phyloP scores from a whole-genome alignment of 2,329 filamentous ascomycete species.

The Hymenoscyphus fraxineus region DNA sequence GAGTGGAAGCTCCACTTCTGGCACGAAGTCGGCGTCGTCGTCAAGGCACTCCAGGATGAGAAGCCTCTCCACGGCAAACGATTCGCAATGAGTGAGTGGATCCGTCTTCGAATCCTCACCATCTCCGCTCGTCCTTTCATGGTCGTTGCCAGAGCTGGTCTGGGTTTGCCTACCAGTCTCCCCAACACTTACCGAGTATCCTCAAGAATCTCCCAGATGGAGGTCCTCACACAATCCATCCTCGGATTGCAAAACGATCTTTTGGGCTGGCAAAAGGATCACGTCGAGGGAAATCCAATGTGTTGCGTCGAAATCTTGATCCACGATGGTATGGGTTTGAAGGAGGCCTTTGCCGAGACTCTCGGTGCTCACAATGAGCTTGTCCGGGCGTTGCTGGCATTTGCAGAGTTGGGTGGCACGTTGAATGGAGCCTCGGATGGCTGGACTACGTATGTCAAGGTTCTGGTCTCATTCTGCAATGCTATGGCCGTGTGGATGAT shows the following conservation, averaged over 20 bases:
- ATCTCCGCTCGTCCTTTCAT: conserved; percentile 11
- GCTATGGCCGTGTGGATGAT: conserved; percentile 10
- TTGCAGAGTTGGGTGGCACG: not conserved
- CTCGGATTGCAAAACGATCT: conserved; percentile 7
- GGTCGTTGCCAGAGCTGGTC: conserved; percentile 5
- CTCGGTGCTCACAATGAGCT: conserved; percentile 3
- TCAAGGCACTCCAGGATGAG: conserved; percentile 5
- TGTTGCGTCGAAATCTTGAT: conserved; percentile 10
- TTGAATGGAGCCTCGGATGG: not conserved
- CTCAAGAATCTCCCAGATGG: conserved; percentile 5
- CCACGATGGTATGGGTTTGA: conserved; percentile 3
- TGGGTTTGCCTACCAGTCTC: conserved; percentile 4
- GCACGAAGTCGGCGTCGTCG: conserved; percentile 7
- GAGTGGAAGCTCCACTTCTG: conserved; percentile 11
- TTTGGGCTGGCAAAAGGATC: conserved; percentile 11
- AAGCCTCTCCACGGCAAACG: conserved; percentile 5
- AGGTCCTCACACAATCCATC: conserved; percentile 7
- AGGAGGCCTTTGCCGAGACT: conserved; percentile 3
- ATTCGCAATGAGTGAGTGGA: conserved; percentile 10
- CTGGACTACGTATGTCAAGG: conserved; percentile 5
- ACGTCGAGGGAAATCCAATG: conserved; percentile 8
- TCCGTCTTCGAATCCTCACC: conserved; percentile 8
- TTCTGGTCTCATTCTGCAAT: conserved; percentile 1
- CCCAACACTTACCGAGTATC: not conserved
- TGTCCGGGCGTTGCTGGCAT: conserved; percentile 4